phyloP scores from a whole-genome alignment of 208 protist species.

The Zelonia costaricensis region DNA sequence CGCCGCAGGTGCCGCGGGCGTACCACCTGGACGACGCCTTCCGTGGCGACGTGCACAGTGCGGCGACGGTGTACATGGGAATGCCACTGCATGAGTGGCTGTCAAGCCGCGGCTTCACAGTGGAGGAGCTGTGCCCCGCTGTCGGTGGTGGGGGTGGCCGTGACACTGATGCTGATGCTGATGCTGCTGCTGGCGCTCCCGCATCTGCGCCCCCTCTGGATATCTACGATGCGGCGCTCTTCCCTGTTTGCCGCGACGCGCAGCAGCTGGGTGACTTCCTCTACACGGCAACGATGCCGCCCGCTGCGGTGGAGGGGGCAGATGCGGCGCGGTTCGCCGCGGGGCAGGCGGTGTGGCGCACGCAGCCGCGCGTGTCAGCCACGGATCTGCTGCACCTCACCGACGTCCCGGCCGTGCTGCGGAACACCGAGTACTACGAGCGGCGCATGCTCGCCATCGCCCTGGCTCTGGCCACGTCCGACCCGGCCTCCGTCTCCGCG shows the following conservation, averaged over 20 bases:
- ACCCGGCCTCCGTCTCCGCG: no score
- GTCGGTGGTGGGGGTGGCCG: not conserved
- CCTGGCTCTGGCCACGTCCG: constrained; percentile 17
- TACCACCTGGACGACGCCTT: constrained; percentile 51
- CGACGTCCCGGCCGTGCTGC: constrained; percentile 22
- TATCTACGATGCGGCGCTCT: constrained; percentile 35
- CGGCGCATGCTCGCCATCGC: constrained; percentile 30
- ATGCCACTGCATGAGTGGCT: constrained; percentile 35
- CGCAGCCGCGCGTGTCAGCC: constrained; percentile 37
- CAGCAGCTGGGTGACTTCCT: constrained; percentile 35
- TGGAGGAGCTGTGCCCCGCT: constrained; percentile 25
- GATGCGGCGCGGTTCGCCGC: constrained; percentile 13
- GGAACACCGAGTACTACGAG: constrained; percentile 35
- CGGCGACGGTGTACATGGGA: constrained; percentile 36
- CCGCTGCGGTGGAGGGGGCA: not conserved
- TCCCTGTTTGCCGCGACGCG: constrained; percentile 32
- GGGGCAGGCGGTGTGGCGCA: constrained; percentile 31
- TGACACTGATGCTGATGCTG: no score
- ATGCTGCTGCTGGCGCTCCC: no score
- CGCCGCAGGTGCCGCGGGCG: constrained; percentile 29
- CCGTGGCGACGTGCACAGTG: constrained; percentile 22
- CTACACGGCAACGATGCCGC: constrained; percentile 24
- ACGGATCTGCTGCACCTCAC: constrained; percentile 36
- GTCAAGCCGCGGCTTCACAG: constrained; percentile 10
- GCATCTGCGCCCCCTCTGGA: constrained; percentile 15